Base-by-base conservation (phyloP, 768 basidiomycete species). In the Russula dissimulans region DNA sequence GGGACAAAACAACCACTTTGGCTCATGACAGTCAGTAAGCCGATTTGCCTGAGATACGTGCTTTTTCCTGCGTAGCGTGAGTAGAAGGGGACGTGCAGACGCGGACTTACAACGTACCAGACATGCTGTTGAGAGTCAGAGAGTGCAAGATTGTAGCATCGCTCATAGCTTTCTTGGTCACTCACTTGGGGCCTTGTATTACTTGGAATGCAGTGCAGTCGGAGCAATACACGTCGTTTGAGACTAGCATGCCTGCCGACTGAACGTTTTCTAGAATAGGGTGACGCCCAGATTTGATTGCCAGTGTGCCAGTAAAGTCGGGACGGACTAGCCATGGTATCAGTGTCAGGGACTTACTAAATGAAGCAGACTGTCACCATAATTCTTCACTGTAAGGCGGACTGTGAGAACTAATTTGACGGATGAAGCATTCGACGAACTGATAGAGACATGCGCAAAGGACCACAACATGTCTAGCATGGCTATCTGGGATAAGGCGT, bases 1-100 rank as follows among this genome's bases (percentile, higher is more conserved):
- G 97, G 93, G 5, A 99, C 90, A 67, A 89, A 95, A 71, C 86
- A 92, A 0, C 94, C 89, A 61, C 86, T 85, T 83, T 93, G 87
- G 0, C 91, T 92, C 83, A 95, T 87, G 39, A 94, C 75, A 1
- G 83, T 78, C 47, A 97, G 73, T 3, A 97, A 76, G 1, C 87
- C 95, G 34, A 91, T 81, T 71, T 97, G 95, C 14, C 87, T 82
- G 15, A 99, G 75, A 67, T 94, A 95, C 0, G 95, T 98, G 69
- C 91, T 95, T 73, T 99, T 98, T 0, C 94, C 93, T 81, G 41
- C 5, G 12, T 34, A 14, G 17, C 11, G n/a, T 41, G 52, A 47
- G 31, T 32, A 32, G 36, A 54, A 10, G 17, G 14, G 18, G 17
- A 46, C 43, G 18, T 51, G 22, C 22, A 26, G 22, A 26, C 39